Percentiles rank a stretch among this genome's conserved stretches.
Evolutionary conservation across 805 yeast genomes (phyloP).

Genomic region (Nakazawaea wyomingensis): DNA sequence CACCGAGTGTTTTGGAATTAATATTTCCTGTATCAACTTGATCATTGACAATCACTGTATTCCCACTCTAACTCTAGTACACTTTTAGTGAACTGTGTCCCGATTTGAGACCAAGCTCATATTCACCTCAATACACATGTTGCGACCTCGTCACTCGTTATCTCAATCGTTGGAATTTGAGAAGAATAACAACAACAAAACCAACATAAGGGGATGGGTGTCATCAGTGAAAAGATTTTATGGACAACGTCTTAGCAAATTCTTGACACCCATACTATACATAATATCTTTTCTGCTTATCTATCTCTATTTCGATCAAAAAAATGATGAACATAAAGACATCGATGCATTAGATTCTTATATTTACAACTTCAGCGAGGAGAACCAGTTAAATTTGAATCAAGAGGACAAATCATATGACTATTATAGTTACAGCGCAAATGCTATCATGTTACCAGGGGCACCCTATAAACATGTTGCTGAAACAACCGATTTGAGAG

Average conservation of each 20-base stretch:
- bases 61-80: too few relatives aligned
- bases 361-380: slow-evolving; percentile 8
- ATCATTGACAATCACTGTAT: too few relatives aligned
- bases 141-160: neutral
- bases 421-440: slow-evolving; percentile 27
- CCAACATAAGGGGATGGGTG: neutral
- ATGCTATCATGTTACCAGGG: slow-evolving; percentile 28
- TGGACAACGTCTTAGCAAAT: neutral
- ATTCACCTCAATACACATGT: neutral
- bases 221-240: neutral
- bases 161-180: neutral
- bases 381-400: neutral
- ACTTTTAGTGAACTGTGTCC: too few relatives aligned
- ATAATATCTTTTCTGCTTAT: slow-evolving; percentile 5
- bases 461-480: slow-evolving; percentile 32
- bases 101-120: too few relatives aligned
- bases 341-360: slow-evolving; percentile 8
- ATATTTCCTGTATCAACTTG: too few relatives aligned
- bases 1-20: too few relatives aligned
- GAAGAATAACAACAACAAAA: neutral
- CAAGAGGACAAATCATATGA: slow-evolving; percentile 1
- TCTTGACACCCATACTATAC: slow-evolving; percentile 7
- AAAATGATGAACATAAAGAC: neutral
- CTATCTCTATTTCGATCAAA: neutral
- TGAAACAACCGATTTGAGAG: slow-evolving; percentile 30